phyloP scores from a whole-genome alignment of 2,329 filamentous ascomycete species.

The Diaporthe sp. region DNA sequence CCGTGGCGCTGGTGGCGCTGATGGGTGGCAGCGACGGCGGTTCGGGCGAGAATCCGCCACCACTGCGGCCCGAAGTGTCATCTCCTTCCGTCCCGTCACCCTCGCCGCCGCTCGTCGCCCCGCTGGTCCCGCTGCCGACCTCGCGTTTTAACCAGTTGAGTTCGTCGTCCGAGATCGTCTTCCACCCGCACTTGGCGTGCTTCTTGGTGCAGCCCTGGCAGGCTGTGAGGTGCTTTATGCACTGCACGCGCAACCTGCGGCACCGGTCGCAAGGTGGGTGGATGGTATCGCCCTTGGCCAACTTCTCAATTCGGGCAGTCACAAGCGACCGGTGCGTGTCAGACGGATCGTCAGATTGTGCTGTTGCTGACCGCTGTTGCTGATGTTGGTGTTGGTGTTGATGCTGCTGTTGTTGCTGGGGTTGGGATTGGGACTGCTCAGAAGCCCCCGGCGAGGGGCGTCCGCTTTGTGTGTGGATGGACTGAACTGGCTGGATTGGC shows the following conservation, averaged over 20 bases:
- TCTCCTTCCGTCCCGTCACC: constrained; percentile 39
- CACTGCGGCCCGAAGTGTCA: constrained; percentile 45
- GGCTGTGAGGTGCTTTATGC: constrained; percentile 87
- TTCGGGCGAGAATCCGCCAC: constrained; percentile 43
- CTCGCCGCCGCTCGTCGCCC: constrained; percentile 49
- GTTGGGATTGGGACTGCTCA: constrained; percentile 42
- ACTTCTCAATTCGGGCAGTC: constrained; percentile 80
- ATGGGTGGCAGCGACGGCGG: constrained; percentile 28
- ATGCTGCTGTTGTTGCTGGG: background rate
- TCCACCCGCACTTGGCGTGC: constrained; percentile 91
- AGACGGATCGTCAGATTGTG: constrained; percentile 43
- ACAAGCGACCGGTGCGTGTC: constrained; percentile 68
- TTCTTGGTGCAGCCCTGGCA: constrained; percentile 92
- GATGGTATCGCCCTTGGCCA: constrained; percentile 81
- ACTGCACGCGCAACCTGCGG: constrained; percentile 79
- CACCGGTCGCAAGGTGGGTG: constrained; percentile 84
- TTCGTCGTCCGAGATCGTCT: constrained; percentile 82
- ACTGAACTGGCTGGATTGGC: constrained; percentile 33
- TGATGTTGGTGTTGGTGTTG: constrained; percentile 44
- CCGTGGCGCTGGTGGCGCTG: constrained; percentile 14
- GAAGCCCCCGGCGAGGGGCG: constrained; percentile 50
- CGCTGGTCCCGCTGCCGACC: constrained; percentile 37
- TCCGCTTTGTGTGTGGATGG: constrained; percentile 36
- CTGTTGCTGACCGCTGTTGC: constrained; percentile 42
- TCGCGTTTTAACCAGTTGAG: constrained; percentile 54